Evolutionary conservation across 176 grass and related monocot genomes (phyloP).

Genomic region (Carex pumila): DNA sequence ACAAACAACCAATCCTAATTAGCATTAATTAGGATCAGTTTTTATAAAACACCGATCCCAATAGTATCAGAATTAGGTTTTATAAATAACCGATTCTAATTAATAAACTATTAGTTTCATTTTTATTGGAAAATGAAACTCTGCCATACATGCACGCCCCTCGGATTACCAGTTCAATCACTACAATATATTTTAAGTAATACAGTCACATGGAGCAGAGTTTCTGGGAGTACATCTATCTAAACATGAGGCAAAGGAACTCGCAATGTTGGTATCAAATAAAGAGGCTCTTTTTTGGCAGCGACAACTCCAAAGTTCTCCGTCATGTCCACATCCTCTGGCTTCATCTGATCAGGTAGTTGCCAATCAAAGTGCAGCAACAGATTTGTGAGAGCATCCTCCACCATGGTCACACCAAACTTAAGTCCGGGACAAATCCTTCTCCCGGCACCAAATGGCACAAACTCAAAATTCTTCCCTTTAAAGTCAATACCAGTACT

Average conservation of each 20-base stretch:
- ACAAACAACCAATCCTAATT: no score
- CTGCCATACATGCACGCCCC: no score
- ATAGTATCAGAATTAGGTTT: no score
- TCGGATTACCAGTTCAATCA: no score
- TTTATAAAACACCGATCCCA: no score
- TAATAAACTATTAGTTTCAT: no score
- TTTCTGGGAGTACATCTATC: no score
- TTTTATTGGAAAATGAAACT: no score
- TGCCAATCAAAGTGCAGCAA: neutral
- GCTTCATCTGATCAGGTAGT: neutral
- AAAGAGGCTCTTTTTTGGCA: neutral
- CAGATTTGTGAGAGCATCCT: neutral
- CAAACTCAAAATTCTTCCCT: neutral
- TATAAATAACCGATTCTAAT: no score
- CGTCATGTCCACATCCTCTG: neutral
- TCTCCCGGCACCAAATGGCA: neutral
- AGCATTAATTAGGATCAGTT: no score
- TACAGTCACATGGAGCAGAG: no score
- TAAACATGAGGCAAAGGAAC: neutral
- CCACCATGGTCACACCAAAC: neutral
- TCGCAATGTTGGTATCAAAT: neutral
- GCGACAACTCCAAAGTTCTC: neutral
- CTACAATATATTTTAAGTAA: no score
- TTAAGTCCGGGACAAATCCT: neutral
- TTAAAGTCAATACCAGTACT: neutral